Percentiles rank a stretch among this genome's conserved stretches.
Evolutionary conservation across 2,329 filamentous ascomycete species (phyloP).

Genomic region (Byssothecium circinans): DNA sequence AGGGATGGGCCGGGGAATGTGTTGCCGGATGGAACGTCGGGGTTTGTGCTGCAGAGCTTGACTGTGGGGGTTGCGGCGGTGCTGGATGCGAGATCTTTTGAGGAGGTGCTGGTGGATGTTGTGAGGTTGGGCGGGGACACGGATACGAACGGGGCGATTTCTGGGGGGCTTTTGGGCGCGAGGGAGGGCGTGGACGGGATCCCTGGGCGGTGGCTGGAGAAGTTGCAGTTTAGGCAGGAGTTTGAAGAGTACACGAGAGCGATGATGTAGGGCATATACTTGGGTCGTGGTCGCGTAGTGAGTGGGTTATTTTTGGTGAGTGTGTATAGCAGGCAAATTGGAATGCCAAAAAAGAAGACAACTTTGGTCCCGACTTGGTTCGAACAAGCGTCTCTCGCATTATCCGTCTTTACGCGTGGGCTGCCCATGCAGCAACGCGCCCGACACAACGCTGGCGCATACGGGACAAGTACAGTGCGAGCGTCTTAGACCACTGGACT

Average conservation of each 20-base stretch:
- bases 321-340: too few relatives aligned
- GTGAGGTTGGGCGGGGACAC: constrained; percentile 51
- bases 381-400: too few relatives aligned
- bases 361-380: too few relatives aligned
- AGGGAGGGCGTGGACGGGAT: constrained; percentile 49
- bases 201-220: constrained; percentile 45
- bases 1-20: constrained; percentile 29
- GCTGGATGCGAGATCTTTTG: constrained; percentile 45
- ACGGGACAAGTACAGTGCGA: too few relatives aligned
- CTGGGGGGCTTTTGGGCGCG: constrained; percentile 51
- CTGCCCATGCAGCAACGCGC: too few relatives aligned
- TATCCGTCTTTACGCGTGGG: too few relatives aligned
- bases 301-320: too few relatives aligned
- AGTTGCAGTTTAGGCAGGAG: constrained; percentile 24
- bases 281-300: too few relatives aligned
- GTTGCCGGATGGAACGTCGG: constrained; percentile 37
- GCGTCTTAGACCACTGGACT: too few relatives aligned
- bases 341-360: too few relatives aligned
- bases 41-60: constrained; percentile 51
- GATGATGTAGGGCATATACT: too few relatives aligned
- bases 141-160: constrained; percentile 53
- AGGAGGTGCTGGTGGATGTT: constrained; percentile 52
- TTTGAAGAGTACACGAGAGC: constrained; percentile 15
- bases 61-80: constrained; percentile 48
- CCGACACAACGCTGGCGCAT: too few relatives aligned